phyloP scores from a whole-genome alignment of 176 grass and related monocot species.

The Oryza glaberrima region DNA sequence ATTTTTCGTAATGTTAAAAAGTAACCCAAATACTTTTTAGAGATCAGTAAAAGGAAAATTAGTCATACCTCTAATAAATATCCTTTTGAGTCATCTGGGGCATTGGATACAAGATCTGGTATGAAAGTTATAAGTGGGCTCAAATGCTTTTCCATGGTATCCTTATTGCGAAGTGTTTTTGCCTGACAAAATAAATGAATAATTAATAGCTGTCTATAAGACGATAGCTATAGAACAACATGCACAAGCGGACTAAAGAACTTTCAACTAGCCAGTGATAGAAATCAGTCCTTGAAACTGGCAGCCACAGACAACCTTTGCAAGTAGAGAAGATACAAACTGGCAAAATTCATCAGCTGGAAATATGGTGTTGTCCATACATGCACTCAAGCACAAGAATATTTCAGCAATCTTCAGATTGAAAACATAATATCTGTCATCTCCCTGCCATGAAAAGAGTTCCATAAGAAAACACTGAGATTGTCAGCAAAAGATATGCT shows the following conservation, averaged over 20 bases:
- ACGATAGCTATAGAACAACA: not conserved
- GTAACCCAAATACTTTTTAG: slow-evolving; percentile 27
- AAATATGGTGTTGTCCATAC: slow-evolving; percentile 44
- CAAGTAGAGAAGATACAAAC: slow-evolving; percentile 60
- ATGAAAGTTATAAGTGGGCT: slow-evolving; percentile 52
- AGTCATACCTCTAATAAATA: slow-evolving; percentile 62
- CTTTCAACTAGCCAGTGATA: not conserved
- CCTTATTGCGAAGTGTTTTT: slow-evolving; percentile 57
- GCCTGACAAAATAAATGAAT: slow-evolving; percentile 27
- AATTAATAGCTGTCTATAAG: slow-evolving; percentile 10
- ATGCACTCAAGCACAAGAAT: slow-evolving; percentile 59
- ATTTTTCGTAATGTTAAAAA: slow-evolving; percentile 29
- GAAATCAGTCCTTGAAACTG: slow-evolving; percentile 7
- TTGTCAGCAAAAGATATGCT: slow-evolving; percentile 21
- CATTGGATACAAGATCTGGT: slow-evolving; percentile 58
- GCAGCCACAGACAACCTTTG: slow-evolving; percentile 41
- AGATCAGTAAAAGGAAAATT: slow-evolving; percentile 30
- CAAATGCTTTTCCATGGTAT: slow-evolving; percentile 65
- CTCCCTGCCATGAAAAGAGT: slow-evolving; percentile 59
- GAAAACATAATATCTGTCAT: slow-evolving; percentile 68
- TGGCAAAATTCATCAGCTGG: slow-evolving; percentile 61
- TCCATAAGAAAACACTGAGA: not conserved
- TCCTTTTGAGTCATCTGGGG: slow-evolving; percentile 51
- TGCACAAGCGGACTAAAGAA: not conserved
- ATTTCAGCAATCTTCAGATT: slow-evolving; percentile 80